Base-by-base conservation (phyloP, 768 basidiomycete species). In the Scleroderma bovista region DNA sequence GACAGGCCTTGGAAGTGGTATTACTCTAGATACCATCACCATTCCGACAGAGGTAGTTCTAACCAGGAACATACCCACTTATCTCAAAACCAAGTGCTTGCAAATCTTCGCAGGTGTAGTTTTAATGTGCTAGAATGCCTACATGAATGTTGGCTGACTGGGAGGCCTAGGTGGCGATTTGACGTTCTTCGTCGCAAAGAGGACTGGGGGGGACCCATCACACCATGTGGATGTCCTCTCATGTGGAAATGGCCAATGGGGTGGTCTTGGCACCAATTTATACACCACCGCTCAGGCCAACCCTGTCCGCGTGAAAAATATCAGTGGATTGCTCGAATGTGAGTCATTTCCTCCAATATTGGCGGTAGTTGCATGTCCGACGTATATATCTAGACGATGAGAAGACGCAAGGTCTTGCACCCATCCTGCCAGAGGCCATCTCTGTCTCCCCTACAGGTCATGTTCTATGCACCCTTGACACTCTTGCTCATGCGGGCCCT, bases 301-400 rank as follows among this genome's bases (percentile, higher is more conserved):
- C 32, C 93, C 90, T 3, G 72, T 80, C 1, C 81, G 82, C 49
- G 85, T 86, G 2, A 92, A 83, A 67, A 81, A 80, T 39, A 74
- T 95, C 50, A 92, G 89, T 60, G 89, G 90, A 11, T 70, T 95
- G 22, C 69, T 77, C n/a, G 91, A 94, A 76, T 95, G 90, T 91
- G 60, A 71, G 87, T 29, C n/a, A 44, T 15, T 29, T 29, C 19
- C 12, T 24, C 50, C 45, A 29, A 29, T 38, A 29, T n/a, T 50
- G 17, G 36, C 51, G 54, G 52, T 47, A 5, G 19, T 19, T 22
- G 31, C 46, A 36, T 51, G 2, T 46, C 29, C 37, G 37, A 36
- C 19, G 22, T 26, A 43, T 42, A 51, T 47, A n/a, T 43, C 23
- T 64, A 92, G 90, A 81, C 58, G 81, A 82, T 64, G 90, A 93